Conservation (phyloP, 129 eudicot species). For the Kitagawia praeruptora region DNA sequence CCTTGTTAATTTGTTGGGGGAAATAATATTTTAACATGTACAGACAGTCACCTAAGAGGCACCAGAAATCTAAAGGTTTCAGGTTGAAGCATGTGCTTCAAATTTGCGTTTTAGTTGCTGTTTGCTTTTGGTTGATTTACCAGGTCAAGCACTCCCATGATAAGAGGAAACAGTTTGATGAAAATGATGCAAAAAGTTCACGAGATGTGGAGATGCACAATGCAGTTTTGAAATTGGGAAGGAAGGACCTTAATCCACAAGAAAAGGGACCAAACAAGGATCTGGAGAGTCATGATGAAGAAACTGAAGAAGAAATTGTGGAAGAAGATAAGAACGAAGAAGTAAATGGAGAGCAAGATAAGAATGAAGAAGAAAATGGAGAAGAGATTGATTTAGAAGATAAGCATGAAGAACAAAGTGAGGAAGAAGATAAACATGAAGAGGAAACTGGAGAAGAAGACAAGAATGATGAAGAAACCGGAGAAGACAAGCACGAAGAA, state of each 20-base stretch:
- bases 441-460: not conserved
- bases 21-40: slow-evolving; percentile 30
- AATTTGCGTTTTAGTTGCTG: slow-evolving; percentile 58
- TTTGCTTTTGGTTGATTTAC: slow-evolving; percentile 77
- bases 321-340: slow-evolving; percentile 18
- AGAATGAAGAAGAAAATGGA: slow-evolving; percentile 8
- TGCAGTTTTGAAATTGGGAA: slow-evolving; percentile 43
- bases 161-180: slow-evolving; percentile 55
- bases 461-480: not conserved
- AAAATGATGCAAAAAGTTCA: slow-evolving; percentile 20
- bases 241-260: slow-evolving; percentile 57
- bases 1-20: not conserved
- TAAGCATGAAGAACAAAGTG: slow-evolving; percentile 15
- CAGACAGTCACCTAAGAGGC: slow-evolving; percentile 63
- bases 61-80: slow-evolving; percentile 56
- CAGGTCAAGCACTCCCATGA: slow-evolving; percentile 82
- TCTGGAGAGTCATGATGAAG: slow-evolving; percentile 20
- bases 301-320: not conserved
- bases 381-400: slow-evolving; percentile 4
- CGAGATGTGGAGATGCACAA: slow-evolving; percentile 14
- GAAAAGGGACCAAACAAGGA: slow-evolving; percentile 23
- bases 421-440: slow-evolving; percentile 8
- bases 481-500: not conserved
- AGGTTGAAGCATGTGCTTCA: slow-evolving; percentile 60
- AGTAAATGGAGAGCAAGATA: slow-evolving; percentile 7